A percentile compares a stretch with the other conserved stretches of the same genome.
These are phyloP conservation scores for Clonostachys rosea DNA, from an alignment of 2,329 filamentous ascomycete species.

Conservation along the genomic window DNA sequence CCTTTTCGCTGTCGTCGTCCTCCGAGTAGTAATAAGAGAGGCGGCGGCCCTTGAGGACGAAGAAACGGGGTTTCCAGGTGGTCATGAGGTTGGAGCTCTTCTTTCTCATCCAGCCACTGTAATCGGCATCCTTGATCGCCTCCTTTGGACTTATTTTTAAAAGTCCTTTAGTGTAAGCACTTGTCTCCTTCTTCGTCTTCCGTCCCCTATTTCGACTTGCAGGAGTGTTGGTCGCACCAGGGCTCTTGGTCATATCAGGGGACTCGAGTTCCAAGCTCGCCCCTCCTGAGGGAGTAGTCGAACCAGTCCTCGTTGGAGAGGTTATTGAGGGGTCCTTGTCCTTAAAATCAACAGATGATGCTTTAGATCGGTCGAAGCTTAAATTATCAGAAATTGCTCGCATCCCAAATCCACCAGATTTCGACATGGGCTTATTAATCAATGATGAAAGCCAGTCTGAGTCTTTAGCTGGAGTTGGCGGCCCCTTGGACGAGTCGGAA, in stretches of 20 bases:
- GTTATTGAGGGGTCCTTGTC: slow-evolving; percentile 45
- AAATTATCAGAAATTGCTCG: slow-evolving; percentile 81
- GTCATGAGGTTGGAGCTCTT: slow-evolving; percentile 94
- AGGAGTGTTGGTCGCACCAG: slow-evolving; percentile 41
- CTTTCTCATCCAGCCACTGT: slow-evolving; percentile 99
- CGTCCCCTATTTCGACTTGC: slow-evolving; percentile 46
- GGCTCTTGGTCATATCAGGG: slow-evolving; percentile 56
- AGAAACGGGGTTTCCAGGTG: slow-evolving; percentile 96
- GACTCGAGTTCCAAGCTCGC: slow-evolving; percentile 78
- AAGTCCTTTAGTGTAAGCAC: slow-evolving; percentile 84
- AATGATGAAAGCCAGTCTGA: slow-evolving; percentile 48
- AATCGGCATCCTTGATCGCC: slow-evolving; percentile 83
- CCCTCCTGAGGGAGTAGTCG: slow-evolving; percentile 60
- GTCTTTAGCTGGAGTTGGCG: slow-evolving; percentile 4
- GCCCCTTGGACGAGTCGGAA: background rate
- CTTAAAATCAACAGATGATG: background rate
- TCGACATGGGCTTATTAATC: slow-evolving; percentile 43
- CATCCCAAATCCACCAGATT: slow-evolving; percentile 60
- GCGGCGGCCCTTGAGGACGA: slow-evolving; percentile 85
- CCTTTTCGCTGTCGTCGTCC: slow-evolving; percentile 86
- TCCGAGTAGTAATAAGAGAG: slow-evolving; percentile 96
- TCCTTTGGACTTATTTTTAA: slow-evolving; percentile 77
- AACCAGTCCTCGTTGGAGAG: slow-evolving; percentile 73
- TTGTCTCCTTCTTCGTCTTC: slow-evolving; percentile 91
- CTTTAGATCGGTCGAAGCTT: slow-evolving; percentile 2